These are phyloP conservation scores for Nemania diffusa DNA, from an alignment of 2,329 filamentous ascomycete genomes.

Conservation along the genomic window DNA sequence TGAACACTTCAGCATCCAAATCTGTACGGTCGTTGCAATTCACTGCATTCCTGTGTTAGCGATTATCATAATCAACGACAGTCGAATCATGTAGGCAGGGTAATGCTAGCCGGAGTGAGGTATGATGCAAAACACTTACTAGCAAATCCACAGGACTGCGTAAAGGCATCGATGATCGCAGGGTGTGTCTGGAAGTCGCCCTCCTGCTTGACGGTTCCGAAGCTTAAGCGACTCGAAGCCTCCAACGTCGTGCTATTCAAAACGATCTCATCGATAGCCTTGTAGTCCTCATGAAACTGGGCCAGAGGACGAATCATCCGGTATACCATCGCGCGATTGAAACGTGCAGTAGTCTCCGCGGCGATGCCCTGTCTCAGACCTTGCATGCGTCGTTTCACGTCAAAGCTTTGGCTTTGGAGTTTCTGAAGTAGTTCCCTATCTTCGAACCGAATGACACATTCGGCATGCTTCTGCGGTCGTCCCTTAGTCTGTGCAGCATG, in stretches of 20 bases:
- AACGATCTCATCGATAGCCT: slow-evolving; percentile 46
- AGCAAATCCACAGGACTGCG: slow-evolving; percentile 38
- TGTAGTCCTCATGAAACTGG: slow-evolving; percentile 45
- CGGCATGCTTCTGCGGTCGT: slow-evolving; percentile 39
- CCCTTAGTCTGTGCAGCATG: neutral
- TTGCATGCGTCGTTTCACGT: slow-evolving; percentile 31
- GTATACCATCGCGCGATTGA: slow-evolving; percentile 59
- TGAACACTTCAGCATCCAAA: slow-evolving; percentile 39
- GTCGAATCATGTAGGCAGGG: too few species aligned
- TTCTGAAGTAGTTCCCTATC: slow-evolving; percentile 33
- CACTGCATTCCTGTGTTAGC: too few species aligned
- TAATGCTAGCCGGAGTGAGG: too few species aligned
- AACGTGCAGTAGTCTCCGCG: slow-evolving; percentile 34
- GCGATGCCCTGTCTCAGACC: slow-evolving; percentile 35
- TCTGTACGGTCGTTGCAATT: slow-evolving; percentile 43
- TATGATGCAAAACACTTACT: too few species aligned
- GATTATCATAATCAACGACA: too few species aligned
- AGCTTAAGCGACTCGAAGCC: slow-evolving; percentile 38
- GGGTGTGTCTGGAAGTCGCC: slow-evolving; percentile 39
- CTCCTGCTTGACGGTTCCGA: slow-evolving; percentile 31
- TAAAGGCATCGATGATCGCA: slow-evolving; percentile 39
- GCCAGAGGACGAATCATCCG: slow-evolving; percentile 44
- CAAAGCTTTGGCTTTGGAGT: slow-evolving; percentile 26
- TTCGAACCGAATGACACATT: slow-evolving; percentile 39
- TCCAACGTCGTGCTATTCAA: slow-evolving; percentile 44